Evolutionary conservation across 306 rosid genomes (phyloP).

Genomic region (Trichosanthes truncata): DNA sequence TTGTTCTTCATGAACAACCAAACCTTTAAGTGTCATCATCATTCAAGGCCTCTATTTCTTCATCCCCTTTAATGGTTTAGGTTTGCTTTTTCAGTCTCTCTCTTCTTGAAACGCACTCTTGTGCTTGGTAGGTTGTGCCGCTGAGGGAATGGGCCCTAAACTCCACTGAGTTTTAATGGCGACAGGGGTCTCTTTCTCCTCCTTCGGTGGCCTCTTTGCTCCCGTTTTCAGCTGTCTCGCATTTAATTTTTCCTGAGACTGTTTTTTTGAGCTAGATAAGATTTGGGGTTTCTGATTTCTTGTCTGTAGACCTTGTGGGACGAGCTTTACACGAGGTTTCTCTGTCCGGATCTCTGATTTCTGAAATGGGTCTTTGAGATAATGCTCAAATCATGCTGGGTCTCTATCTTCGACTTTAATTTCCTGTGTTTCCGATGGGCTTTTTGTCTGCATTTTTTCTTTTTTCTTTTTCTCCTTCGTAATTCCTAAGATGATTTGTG

Average conservation of each 20-base stretch:
- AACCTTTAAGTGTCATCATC: background rate
- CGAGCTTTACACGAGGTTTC: constrained; percentile 1
- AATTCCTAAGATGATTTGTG: background rate
- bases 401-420: background rate
- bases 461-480: background rate
- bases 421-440: background rate
- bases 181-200: constrained; percentile 7
- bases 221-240: constrained; percentile 13
- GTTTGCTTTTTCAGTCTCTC: constrained; percentile 11
- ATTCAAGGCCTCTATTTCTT: constrained; percentile 8
- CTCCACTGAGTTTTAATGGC: constrained; percentile 17
- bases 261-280: background rate
- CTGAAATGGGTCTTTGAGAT: constrained; percentile 10
- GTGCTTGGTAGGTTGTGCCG: constrained; percentile 13
- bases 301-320: constrained; percentile 10
- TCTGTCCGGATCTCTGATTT: constrained; percentile 7
- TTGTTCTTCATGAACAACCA: constrained; percentile 2
- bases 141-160: constrained; percentile 14
- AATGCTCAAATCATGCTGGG: constrained; percentile 5
- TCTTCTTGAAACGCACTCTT: constrained; percentile 4
- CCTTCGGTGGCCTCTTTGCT: background rate
- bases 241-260: background rate
- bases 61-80: constrained; percentile 12
- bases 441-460: background rate
- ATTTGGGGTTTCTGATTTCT: constrained; percentile 11